Percentiles rank a stretch among this genome's conserved stretches.
Conservation (phyloP, 2,329 filamentous ascomycete species). For the Stachybotrys echinatus region DNA sequence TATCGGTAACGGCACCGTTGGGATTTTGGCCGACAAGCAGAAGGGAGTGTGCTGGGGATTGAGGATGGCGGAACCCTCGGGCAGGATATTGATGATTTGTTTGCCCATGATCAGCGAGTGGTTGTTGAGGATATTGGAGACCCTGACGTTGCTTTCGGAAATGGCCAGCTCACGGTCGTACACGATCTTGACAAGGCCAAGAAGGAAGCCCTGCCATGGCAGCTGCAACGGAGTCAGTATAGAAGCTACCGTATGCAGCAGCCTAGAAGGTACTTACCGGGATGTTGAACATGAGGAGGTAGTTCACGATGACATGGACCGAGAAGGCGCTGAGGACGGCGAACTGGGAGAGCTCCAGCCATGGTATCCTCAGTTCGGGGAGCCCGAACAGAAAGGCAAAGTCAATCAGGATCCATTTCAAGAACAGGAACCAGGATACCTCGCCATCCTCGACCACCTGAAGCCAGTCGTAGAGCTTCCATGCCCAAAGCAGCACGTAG, state of each 20-base stretch:
- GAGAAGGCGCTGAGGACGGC: constrained; percentile 68
- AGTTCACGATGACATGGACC: constrained; percentile 67
- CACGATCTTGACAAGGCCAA: constrained; percentile 70
- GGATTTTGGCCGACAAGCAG: constrained; percentile 65
- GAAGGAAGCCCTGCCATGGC: constrained; percentile 67
- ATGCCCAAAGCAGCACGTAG: constrained; percentile 71
- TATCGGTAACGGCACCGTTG: constrained; percentile 67
- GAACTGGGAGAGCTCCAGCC: constrained; percentile 84
- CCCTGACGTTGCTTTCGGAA: constrained; percentile 88
- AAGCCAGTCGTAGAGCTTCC: constrained; percentile 83
- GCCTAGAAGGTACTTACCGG: constrained; percentile 45
- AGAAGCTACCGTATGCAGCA: neutral
- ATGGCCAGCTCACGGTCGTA: constrained; percentile 92
- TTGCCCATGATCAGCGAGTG: constrained; percentile 90
- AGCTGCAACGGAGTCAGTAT: constrained; percentile 39
- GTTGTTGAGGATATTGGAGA: constrained; percentile 83
- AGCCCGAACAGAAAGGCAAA: constrained; percentile 81
- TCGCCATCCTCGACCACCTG: constrained; percentile 73
- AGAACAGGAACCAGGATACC: constrained; percentile 82
- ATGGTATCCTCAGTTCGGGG: constrained; percentile 85
- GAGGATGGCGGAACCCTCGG: constrained; percentile 87
- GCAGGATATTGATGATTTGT: constrained; percentile 95
- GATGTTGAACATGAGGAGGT: constrained; percentile 89
- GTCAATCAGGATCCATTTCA: constrained; percentile 92
- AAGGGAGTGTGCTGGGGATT: constrained; percentile 79